phyloP scores from a whole-genome alignment of 2,329 filamentous ascomycete species.

The Ambrosiella beaveri region DNA sequence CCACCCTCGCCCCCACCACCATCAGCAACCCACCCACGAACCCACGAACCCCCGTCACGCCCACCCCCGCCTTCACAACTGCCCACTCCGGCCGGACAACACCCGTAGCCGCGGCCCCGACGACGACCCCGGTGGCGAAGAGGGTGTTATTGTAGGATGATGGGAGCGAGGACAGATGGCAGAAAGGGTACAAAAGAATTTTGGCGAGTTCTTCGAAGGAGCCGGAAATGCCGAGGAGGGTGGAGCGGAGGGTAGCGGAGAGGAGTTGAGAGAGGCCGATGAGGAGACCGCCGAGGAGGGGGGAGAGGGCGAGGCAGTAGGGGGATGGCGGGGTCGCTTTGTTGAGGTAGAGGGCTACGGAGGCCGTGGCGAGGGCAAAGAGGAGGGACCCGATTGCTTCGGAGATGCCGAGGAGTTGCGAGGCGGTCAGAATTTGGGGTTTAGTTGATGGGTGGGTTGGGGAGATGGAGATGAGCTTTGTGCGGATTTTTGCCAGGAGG shows the following conservation, averaged over 20 bases:
- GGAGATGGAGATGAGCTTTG: neutral
- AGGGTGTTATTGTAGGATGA: slow-evolving; percentile 27
- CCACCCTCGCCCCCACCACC: slow-evolving; percentile 42
- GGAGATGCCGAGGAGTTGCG: slow-evolving; percentile 26
- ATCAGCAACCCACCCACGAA: slow-evolving; percentile 38
- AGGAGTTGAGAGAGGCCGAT: slow-evolving; percentile 41
- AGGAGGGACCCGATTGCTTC: slow-evolving; percentile 22
- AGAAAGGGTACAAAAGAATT: slow-evolving; percentile 29
- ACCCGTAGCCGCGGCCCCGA: slow-evolving; percentile 27
- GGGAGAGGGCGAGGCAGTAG: slow-evolving; percentile 23
- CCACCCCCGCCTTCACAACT: slow-evolving; percentile 17
- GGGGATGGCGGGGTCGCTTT: slow-evolving; percentile 19
- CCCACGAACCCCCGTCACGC: slow-evolving; percentile 24
- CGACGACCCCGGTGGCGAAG: slow-evolving; percentile 35
- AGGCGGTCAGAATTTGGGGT: slow-evolving; percentile 19
- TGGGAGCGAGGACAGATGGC: slow-evolving; percentile 17
- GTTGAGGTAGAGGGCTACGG: slow-evolving; percentile 22
- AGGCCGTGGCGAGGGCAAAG: slow-evolving; percentile 27
- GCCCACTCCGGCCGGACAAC: slow-evolving; percentile 14
- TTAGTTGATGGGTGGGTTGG: neutral
- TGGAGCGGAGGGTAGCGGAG: slow-evolving; percentile 34
- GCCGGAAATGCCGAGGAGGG: slow-evolving; percentile 42
- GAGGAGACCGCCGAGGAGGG: slow-evolving; percentile 37
- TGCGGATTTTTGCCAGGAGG: slow-evolving; percentile 7
- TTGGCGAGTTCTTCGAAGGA: slow-evolving; percentile 44